Evolutionary conservation across 2,329 filamentous ascomycete species (phyloP).

Genomic region (Beauveria brongniartii): DNA sequence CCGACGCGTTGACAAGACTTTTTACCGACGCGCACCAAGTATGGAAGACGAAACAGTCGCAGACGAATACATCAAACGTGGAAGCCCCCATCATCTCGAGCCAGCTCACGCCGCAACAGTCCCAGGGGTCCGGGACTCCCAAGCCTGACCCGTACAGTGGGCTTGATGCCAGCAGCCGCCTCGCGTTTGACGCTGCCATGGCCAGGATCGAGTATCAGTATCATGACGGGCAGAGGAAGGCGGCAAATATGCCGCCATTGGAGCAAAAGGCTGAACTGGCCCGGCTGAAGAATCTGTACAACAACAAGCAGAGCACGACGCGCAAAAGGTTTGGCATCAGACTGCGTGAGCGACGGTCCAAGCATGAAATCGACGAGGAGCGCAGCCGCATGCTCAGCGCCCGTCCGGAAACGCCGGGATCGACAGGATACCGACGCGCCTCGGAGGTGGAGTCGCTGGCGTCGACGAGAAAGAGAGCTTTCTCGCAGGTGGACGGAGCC

Average conservation of each 20-base stretch:
- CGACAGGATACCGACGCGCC: neutral
- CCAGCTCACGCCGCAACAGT: neutral
- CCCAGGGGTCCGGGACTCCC: neutral
- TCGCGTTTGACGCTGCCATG: slow-evolving; percentile 23
- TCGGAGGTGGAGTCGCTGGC: neutral
- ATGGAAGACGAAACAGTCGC: neutral
- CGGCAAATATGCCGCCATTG: slow-evolving; percentile 28
- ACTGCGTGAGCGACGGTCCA: slow-evolving; percentile 40
- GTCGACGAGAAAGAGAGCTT: neutral
- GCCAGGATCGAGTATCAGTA: slow-evolving; percentile 20
- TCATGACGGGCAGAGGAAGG: slow-evolving; percentile 35
- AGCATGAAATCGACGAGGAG: slow-evolving; percentile 36
- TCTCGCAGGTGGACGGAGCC: neutral
- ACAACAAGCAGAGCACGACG: slow-evolving; percentile 48
- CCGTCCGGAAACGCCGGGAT: neutral
- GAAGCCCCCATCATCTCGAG: neutral
- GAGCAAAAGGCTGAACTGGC: slow-evolving; percentile 26
- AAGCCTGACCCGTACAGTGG: neutral
- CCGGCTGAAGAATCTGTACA: slow-evolving; percentile 43
- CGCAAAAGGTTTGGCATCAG: slow-evolving; percentile 51
- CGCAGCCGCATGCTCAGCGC: slow-evolving; percentile 28
- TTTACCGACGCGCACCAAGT: neutral
- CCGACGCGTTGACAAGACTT: neutral
- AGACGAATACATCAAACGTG: neutral
- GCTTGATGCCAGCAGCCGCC: neutral